Conservation (phyloP, 129 eudicot species). For the Flaveria trinervia region DNA sequence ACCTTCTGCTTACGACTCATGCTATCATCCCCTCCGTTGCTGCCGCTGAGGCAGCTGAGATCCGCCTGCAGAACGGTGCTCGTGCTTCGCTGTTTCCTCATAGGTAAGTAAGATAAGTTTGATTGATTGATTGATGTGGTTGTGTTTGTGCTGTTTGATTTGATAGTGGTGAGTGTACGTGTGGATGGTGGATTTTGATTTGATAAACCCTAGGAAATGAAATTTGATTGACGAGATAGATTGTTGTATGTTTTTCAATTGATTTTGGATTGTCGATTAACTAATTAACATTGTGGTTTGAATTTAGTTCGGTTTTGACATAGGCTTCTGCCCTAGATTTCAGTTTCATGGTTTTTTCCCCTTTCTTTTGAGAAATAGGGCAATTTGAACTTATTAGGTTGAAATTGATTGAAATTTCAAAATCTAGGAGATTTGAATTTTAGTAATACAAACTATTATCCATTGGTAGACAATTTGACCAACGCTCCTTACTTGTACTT, state of each 20-base stretch:
- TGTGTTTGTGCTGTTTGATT: conserved; percentile 14
- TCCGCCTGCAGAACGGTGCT: conserved; percentile 76
- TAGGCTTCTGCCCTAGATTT: conserved; percentile 17
- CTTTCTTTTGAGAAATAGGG: neutral
- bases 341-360: neutral
- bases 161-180: conserved; percentile 14
- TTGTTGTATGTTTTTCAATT: neutral
- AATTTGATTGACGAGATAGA: neutral
- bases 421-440: too few species aligned
- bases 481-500: too few species aligned
- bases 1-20: conserved; percentile 83
- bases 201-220: conserved; percentile 23
- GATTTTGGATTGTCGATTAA: too few species aligned
- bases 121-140: neutral
- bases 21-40: conserved; percentile 69
- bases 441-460: too few species aligned
- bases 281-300: neutral
- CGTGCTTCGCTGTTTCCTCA: conserved; percentile 79
- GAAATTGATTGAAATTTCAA: neutral
- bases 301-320: conserved; percentile 12
- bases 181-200: conserved; percentile 2
- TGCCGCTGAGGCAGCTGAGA: conserved; percentile 87
- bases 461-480: too few species aligned
- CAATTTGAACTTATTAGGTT: neutral
- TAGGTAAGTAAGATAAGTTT: conserved; percentile 41